phyloP scores from a whole-genome alignment of 2,329 filamentous ascomycete species.

The Dothidotthia symphoricarpi region DNA sequence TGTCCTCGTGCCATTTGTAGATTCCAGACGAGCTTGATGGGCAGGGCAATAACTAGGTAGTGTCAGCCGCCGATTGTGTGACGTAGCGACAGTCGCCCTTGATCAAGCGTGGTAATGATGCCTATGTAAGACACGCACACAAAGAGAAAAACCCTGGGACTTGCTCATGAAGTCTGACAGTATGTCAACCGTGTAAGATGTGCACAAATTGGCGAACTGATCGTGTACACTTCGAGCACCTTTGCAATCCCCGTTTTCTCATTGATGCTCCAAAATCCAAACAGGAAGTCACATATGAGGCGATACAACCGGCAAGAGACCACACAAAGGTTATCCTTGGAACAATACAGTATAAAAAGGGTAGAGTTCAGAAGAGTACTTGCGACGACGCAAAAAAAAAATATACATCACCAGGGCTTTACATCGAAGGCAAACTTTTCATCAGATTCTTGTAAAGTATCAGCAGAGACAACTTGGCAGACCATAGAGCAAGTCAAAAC shows the following conservation, averaged over 20 bases:
- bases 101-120: too few relatives aligned
- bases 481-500: constrained; percentile 42
- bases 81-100: too few relatives aligned
- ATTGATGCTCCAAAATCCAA: constrained; percentile 36
- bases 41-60: constrained; percentile 40
- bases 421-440: constrained; percentile 23
- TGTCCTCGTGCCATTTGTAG: constrained; percentile 34
- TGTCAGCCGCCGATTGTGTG: too few relatives aligned
- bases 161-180: constrained; percentile 38
- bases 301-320: constrained; percentile 39
- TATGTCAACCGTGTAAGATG: constrained; percentile 34
- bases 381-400: constrained; percentile 37
- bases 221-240: constrained; percentile 26
- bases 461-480: constrained; percentile 43
- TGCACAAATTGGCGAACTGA: constrained; percentile 35
- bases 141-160: too few relatives aligned
- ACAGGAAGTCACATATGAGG: constrained; percentile 31
- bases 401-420: constrained; percentile 39
- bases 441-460: constrained; percentile 41
- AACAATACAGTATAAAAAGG: too few relatives aligned
- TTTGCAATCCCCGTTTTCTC: constrained; percentile 26
- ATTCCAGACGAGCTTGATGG: constrained; percentile 40
- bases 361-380: constrained; percentile 10
- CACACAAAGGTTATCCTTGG: too few relatives aligned
- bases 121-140: too few relatives aligned